These are phyloP conservation scores for Fagus crenata DNA, from an alignment of 306 rosid species.

Conservation along the genomic window DNA sequence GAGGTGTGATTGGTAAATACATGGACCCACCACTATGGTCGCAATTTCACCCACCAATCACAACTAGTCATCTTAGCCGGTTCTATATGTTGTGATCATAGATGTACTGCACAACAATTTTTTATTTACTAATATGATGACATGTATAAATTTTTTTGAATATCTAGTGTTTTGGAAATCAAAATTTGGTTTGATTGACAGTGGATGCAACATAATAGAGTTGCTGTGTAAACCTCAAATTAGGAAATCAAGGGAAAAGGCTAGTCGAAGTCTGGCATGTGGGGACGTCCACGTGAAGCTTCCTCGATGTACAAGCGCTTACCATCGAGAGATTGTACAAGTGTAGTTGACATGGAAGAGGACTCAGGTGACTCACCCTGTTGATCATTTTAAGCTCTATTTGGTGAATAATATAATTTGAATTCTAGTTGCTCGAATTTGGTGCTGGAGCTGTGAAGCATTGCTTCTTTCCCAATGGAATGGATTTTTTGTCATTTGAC, in stretches of 20 bases:
- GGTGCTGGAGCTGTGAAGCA: constrained; percentile 3
- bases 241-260: constrained; percentile 31
- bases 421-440: background rate
- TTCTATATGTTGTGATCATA: no score
- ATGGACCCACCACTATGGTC: no score
- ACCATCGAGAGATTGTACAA: constrained; percentile 54
- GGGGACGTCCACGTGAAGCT: constrained; percentile 63
- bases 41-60: no score
- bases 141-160: no score
- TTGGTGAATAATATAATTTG: constrained; percentile 5
- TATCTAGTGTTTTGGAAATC: no score
- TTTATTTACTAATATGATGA: no score
- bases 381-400: constrained; percentile 20
- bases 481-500: background rate
- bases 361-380: constrained; percentile 53
- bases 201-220: background rate
- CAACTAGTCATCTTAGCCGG: no score
- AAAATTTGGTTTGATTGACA: constrained; percentile 5
- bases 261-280: constrained; percentile 50
- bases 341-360: constrained; percentile 58
- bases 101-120: no score
- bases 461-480: background rate
- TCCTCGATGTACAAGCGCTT: constrained; percentile 77
- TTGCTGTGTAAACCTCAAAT: constrained; percentile 11
- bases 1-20: background rate